These are phyloP conservation scores for Fusarium abutilonis DNA, from an alignment of 2,329 filamentous ascomycete genomes.

Conservation along the genomic window DNA sequence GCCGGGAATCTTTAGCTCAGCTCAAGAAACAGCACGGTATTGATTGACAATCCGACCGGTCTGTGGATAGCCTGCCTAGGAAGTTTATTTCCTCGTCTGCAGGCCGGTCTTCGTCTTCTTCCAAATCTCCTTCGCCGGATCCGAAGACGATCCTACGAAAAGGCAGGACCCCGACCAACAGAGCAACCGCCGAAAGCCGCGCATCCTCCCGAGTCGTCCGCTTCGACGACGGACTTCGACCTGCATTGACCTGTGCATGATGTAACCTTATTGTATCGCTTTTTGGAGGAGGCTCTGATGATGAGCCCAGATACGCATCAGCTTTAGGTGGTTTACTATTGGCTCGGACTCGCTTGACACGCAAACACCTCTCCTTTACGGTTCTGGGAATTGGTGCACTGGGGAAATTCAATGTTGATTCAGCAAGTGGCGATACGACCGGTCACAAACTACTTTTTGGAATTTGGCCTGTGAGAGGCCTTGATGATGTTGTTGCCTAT, in stretches of 20 bases:
- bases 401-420: conserved; percentile 47
- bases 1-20: conserved; percentile 97
- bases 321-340: conserved; percentile 39
- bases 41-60: conserved; percentile 89
- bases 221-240: conserved; percentile 54
- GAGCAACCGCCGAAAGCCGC: conserved; percentile 50
- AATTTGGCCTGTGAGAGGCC: conserved; percentile 41
- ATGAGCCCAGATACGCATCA: conserved; percentile 32
- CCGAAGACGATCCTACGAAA: conserved; percentile 58
- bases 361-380: conserved; percentile 38
- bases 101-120: conserved; percentile 68
- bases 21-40: conserved; percentile 98
- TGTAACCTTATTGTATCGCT: conserved; percentile 39
- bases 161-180: conserved; percentile 51
- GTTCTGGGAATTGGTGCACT: conserved; percentile 43
- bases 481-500: conserved; percentile 46
- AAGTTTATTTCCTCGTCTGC: conserved; percentile 61
- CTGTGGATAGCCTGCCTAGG: conserved; percentile 62
- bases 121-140: conserved; percentile 53
- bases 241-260: conserved; percentile 54
- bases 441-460: conserved; percentile 47
- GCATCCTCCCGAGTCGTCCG: conserved; percentile 54
- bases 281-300: conserved; percentile 33
- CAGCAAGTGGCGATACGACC: conserved; percentile 48
- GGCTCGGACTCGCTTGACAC: conserved; percentile 43